phyloP scores from a whole-genome alignment of 2,329 filamentous ascomycete genomes.

The Mollisiaceae sp. region DNA sequence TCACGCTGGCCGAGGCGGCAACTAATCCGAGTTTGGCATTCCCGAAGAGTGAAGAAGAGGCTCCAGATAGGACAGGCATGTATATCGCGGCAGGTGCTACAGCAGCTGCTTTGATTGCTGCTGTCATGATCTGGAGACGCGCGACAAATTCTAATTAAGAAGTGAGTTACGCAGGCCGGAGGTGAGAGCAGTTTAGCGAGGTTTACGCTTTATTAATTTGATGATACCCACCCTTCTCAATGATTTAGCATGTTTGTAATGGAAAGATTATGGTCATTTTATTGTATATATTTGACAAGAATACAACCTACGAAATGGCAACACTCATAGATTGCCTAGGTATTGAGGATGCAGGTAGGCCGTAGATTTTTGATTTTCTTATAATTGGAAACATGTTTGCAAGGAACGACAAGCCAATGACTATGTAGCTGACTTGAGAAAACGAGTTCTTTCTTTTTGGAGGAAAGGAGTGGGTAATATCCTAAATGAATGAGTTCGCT shows the following conservation, averaged over 20 bases:
- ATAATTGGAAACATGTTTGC: background rate
- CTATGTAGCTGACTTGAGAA: no score
- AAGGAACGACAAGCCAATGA: no score
- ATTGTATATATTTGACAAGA: conserved; percentile 11
- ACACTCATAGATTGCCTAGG: no score
- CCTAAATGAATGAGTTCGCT: no score
- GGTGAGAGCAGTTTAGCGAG: conserved; percentile 10
- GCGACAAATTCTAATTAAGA: conserved; percentile 39
- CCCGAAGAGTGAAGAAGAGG: conserved; percentile 86
- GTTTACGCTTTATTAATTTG: conserved; percentile 30
- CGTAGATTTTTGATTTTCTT: background rate
- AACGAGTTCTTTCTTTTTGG: no score
- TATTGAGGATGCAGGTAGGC: background rate
- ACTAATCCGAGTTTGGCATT: conserved; percentile 89
- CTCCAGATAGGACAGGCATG: conserved; percentile 80
- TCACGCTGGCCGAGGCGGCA: conserved; percentile 87
- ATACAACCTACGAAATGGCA: no score
- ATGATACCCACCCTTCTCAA: conserved; percentile 36
- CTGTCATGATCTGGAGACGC: conserved; percentile 67
- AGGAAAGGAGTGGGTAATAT: no score
- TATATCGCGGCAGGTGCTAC: conserved; percentile 84
- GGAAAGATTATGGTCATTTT: background rate
- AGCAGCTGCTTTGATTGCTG: conserved; percentile 65
- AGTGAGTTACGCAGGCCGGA: background rate
- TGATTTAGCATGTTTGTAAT: conserved; percentile 1